A percentile compares a stretch with the other conserved stretches of the same genome.
Conservation (phyloP, 441 rosid species). For the Mallotus repandus region DNA sequence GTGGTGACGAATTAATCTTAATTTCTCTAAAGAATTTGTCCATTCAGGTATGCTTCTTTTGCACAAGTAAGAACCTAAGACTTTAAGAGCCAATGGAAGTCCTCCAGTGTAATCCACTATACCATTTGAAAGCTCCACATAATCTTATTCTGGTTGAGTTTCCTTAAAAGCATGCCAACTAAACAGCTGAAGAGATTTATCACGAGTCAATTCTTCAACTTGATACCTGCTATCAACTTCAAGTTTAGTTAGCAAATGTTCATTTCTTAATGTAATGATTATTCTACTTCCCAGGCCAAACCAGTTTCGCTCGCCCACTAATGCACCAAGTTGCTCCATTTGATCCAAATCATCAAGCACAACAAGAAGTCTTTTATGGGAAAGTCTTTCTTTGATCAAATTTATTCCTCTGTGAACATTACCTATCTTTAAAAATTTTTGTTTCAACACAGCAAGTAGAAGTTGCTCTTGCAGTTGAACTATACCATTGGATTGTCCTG, state of each 20-base stretch:
- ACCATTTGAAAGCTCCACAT: neutral
- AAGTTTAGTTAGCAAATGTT: conserved; percentile 13
- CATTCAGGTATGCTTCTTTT: conserved; percentile 11
- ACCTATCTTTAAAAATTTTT: neutral
- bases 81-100: conserved; percentile 13
- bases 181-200: conserved; percentile 14
- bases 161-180: conserved; percentile 15
- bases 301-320: conserved; percentile 12
- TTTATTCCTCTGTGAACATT: conserved; percentile 4
- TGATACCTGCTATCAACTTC: neutral
- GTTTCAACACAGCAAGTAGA: neutral
- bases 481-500: neutral
- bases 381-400: conserved; percentile 15
- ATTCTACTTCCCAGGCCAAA: conserved; percentile 20
- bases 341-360: conserved; percentile 14
- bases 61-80: conserved; percentile 7
- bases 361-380: conserved; percentile 5
- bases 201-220: neutral
- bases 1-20: conserved; percentile 2
- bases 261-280: conserved; percentile 11
- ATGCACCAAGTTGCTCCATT: neutral
- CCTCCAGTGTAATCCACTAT: conserved; percentile 10
- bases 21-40: conserved; percentile 1
- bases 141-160: neutral
- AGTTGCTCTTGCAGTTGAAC: conserved; percentile 13